Conservation (phyloP, 352 stramenopile genomes). For the Pythium graminicola region DNA sequence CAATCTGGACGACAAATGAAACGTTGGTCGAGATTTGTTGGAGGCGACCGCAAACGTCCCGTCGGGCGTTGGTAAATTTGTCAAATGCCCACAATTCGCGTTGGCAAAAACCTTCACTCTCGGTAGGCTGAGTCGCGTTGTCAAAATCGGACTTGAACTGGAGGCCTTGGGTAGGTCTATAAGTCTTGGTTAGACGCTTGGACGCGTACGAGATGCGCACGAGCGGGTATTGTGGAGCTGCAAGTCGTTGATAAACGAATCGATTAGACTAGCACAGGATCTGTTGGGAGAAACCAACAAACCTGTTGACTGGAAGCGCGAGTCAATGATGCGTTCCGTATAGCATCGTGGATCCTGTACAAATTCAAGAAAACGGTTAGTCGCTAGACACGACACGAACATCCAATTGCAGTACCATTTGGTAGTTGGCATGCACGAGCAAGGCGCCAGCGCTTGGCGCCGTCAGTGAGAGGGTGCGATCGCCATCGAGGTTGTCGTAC, state of each 20-base stretch:
- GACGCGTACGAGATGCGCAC: conserved; percentile 44
- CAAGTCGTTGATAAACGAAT: not conserved
- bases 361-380: not conserved
- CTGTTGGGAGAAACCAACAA: not conserved
- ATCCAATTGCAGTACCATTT: conserved; percentile 30
- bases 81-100: conserved; percentile 37
- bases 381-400: too few relatives aligned
- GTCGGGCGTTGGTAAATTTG: conserved; percentile 36
- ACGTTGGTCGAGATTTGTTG: conserved; percentile 24
- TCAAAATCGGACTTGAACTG: conserved; percentile 43
- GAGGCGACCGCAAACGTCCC: conserved; percentile 40
- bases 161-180: conserved; percentile 35
- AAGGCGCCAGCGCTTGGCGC: conserved; percentile 38
- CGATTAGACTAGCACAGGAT: too few relatives aligned
- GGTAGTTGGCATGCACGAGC: conserved; percentile 45
- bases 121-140: conserved; percentile 25
- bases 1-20: conserved; percentile 2
- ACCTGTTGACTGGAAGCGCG: conserved; percentile 45
- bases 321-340: conserved; percentile 46
- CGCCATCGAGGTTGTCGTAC: conserved; percentile 54
- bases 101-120: conserved; percentile 54
- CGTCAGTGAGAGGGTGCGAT: conserved; percentile 29
- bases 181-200: conserved; percentile 31
- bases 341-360: conserved; percentile 47
- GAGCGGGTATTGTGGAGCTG: conserved; percentile 32